phyloP scores from a whole-genome alignment of 768 basidiomycete species.

The Tylopilus balloui region DNA sequence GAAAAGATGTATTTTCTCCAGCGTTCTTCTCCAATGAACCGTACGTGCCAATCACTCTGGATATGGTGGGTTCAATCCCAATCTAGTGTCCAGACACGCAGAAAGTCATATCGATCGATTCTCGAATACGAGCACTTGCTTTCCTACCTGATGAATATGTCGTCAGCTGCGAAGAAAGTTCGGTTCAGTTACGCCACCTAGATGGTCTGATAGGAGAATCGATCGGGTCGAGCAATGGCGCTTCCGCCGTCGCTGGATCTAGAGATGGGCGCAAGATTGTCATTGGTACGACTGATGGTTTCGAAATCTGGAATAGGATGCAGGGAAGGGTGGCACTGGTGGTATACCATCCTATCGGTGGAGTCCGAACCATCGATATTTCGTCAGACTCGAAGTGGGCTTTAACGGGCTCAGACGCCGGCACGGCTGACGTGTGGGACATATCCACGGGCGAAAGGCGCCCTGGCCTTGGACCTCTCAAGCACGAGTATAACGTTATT shows the following conservation, averaged over 20 bases:
- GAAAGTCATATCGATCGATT: constrained; percentile 3
- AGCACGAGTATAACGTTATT: constrained; percentile 18
- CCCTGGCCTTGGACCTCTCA: background rate
- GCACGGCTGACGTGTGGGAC: constrained; percentile 13
- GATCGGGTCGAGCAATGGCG: constrained; percentile 1
- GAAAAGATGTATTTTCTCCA: constrained; percentile 3
- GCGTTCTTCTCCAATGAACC: background rate
- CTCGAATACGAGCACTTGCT: constrained; percentile 11
- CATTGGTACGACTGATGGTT: constrained; percentile 6
- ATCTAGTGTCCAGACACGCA: background rate
- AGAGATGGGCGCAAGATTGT: constrained; percentile 8
- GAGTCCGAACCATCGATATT: constrained; percentile 16
- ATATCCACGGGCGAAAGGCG: constrained; percentile 10
- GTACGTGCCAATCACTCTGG: background rate
- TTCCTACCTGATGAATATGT: constrained; percentile 7
- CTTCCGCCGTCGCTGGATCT: constrained; percentile 11
- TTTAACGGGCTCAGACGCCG: constrained; percentile 16
- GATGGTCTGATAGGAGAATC: constrained; percentile 9
- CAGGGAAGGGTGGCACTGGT: background rate
- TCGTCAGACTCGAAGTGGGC: constrained; percentile 18
- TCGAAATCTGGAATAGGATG: constrained; percentile 11
- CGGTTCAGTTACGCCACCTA: constrained; percentile 5
- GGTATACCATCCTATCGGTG: background rate
- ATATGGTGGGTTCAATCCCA: background rate
- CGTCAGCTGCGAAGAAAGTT: constrained; percentile 12